phyloP scores from a whole-genome alignment of 2,329 filamentous ascomycete species.

The Mycosphaerelloides madeirae region DNA sequence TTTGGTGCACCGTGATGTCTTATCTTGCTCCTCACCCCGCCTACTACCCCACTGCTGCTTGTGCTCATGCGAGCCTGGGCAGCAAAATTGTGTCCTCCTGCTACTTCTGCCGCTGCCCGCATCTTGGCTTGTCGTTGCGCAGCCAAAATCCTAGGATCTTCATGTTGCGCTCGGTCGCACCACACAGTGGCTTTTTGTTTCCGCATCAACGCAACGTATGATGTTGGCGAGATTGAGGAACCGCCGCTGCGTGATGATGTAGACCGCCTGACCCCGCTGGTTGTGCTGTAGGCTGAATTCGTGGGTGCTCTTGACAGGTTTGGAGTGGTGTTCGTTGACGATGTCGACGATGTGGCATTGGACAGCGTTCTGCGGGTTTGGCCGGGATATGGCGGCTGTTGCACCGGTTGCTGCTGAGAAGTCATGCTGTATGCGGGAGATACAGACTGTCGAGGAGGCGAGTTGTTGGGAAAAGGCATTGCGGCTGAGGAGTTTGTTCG shows the following conservation, averaged over 20 bases:
- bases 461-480: slow-evolving; percentile 24
- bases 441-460: slow-evolving; percentile 14
- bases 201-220: slow-evolving; percentile 92
- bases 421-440: slow-evolving; percentile 21
- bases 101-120: slow-evolving; percentile 77
- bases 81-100: slow-evolving; percentile 50
- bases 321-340: slow-evolving; percentile 50
- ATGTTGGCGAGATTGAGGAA: slow-evolving; percentile 54
- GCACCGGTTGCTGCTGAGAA: slow-evolving; percentile 9
- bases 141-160: slow-evolving; percentile 78
- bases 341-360: slow-evolving; percentile 67
- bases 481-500: slow-evolving; percentile 40
- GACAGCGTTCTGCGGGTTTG: slow-evolving; percentile 54
- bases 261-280: slow-evolving; percentile 58
- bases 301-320: slow-evolving; percentile 46
- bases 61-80: slow-evolving; percentile 25
- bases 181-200: slow-evolving; percentile 98
- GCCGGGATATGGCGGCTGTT: slow-evolving; percentile 12
- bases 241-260: slow-evolving; percentile 68
- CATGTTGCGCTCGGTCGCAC: slow-evolving; percentile 90
- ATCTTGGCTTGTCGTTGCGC: slow-evolving; percentile 84
- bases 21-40: slow-evolving; percentile 74
- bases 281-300: slow-evolving; percentile 27
- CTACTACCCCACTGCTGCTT: slow-evolving; percentile 34
- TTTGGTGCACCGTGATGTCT: slow-evolving; percentile 78